These are phyloP conservation scores for Leishmania gerbilli DNA, from an alignment of 208 protist genomes.

Conservation along the genomic window DNA sequence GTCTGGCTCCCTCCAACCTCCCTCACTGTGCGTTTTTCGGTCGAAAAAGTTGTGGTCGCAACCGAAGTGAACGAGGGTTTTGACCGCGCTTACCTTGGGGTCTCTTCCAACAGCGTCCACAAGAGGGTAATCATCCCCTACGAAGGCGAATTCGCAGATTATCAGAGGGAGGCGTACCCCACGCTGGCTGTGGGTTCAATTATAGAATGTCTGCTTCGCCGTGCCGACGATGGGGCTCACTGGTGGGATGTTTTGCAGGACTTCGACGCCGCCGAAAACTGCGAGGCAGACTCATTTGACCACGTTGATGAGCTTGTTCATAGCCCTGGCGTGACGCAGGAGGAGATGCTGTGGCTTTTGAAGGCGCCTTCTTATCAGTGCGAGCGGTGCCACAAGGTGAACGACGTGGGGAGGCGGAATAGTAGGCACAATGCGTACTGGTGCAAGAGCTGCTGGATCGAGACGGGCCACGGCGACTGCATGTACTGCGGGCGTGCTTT, in stretches of 20 bases:
- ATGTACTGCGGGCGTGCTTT: constrained; percentile 69
- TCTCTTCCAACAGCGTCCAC: constrained; percentile 34
- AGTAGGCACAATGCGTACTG: constrained; percentile 63
- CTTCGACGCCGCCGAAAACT: constrained; percentile 31
- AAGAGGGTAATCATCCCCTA: constrained; percentile 46
- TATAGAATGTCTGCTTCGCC: constrained; percentile 68
- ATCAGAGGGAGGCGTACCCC: constrained; percentile 47
- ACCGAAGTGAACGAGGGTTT: constrained; percentile 40
- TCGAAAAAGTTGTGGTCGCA: constrained; percentile 37
- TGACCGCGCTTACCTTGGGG: constrained; percentile 44
- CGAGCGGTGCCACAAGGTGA: constrained; percentile 73
- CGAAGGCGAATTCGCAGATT: constrained; percentile 77
- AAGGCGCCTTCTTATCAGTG: constrained; percentile 68
- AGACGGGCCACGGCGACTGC: constrained; percentile 85
- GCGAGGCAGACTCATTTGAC: constrained; percentile 34
- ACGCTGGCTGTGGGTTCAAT: constrained; percentile 41
- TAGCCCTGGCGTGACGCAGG: constrained; percentile 56
- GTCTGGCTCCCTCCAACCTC: constrained; percentile 61
- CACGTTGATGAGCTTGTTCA: constrained; percentile 73
- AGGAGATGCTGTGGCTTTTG: constrained; percentile 81
- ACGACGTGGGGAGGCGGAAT: constrained; percentile 69
- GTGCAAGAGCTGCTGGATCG: constrained; percentile 83
- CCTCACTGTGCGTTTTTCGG: constrained; percentile 55
- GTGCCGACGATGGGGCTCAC: constrained; percentile 73
- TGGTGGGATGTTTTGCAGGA: constrained; percentile 86